These are phyloP conservation scores for Leptographium procerum DNA, from an alignment of 2,329 filamentous ascomycete genomes.

Conservation along the genomic window DNA sequence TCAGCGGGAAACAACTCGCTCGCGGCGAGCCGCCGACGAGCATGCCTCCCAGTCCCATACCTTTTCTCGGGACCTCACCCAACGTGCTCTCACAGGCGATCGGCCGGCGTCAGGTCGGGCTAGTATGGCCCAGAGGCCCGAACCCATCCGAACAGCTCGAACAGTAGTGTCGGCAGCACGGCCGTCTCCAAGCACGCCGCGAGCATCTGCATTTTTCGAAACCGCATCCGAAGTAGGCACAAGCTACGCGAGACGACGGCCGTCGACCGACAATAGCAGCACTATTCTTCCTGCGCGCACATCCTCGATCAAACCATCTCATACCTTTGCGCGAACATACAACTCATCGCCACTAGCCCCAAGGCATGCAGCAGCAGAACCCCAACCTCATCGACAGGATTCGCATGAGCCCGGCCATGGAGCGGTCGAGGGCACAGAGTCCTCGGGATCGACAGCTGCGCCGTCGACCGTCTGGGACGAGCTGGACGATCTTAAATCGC, in stretches of 20 bases:
- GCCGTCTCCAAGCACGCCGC: constrained; percentile 37
- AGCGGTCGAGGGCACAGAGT: constrained; percentile 60
- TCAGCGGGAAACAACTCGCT: constrained; percentile 36
- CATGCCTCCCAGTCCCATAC: constrained; percentile 24
- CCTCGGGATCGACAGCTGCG: constrained; percentile 75
- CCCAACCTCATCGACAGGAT: constrained; percentile 26
- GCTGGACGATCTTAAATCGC: constrained; percentile 85
- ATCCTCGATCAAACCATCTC: constrained; percentile 30
- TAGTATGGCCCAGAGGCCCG: neutral
- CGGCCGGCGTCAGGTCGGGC: constrained; percentile 24
- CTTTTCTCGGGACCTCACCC: constrained; percentile 27
- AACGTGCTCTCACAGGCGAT: constrained; percentile 31
- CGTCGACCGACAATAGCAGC: constrained; percentile 38
- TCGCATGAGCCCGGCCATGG: constrained; percentile 29
- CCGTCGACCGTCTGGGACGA: constrained; percentile 97
- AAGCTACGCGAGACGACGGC: constrained; percentile 24
- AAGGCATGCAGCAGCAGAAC: constrained; percentile 17
- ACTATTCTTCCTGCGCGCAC: constrained; percentile 26
- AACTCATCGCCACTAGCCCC: constrained; percentile 51
- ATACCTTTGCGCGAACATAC: constrained; percentile 33
- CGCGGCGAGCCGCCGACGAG: constrained; percentile 29
- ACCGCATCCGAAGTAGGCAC: constrained; percentile 17
- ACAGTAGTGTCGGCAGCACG: constrained; percentile 6
- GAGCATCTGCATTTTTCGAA: constrained; percentile 37
- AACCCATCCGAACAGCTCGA: constrained; percentile 4